Conservation (phyloP, 176 grass and related monocot genomes). For the Elaeis guineensis region DNA sequence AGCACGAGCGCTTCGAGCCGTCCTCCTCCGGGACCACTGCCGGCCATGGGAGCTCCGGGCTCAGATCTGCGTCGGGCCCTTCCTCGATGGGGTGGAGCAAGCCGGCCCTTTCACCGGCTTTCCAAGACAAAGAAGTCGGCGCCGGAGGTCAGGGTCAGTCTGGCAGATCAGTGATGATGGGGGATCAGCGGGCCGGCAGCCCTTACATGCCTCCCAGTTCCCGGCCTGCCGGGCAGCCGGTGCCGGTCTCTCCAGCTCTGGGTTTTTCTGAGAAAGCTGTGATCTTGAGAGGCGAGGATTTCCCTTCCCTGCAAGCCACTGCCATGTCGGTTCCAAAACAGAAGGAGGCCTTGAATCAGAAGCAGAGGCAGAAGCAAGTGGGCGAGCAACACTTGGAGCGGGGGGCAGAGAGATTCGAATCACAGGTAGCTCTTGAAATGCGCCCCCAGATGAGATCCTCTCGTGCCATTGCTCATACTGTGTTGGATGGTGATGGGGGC, state of each 20-base stretch:
- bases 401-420: constrained; percentile 18
- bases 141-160: neutral
- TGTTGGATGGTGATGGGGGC: constrained; percentile 10
- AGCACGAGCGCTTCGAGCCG: constrained; percentile 85
- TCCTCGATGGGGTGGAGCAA: constrained; percentile 74
- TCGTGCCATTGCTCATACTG: constrained; percentile 18
- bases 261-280: constrained; percentile 55
- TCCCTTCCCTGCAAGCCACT: constrained; percentile 74
- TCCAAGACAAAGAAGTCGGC: constrained; percentile 11
- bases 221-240: constrained; percentile 10
- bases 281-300: constrained; percentile 85
- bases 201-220: constrained; percentile 35
- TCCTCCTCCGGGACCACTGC: constrained; percentile 21
- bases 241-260: constrained; percentile 15
- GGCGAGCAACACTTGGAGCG: constrained; percentile 21
- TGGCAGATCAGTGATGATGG: neutral
- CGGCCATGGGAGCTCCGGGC: constrained; percentile 24
- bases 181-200: constrained; percentile 1
- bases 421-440: constrained; percentile 49
- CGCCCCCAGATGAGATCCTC: constrained; percentile 58
- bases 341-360: constrained; percentile 21
- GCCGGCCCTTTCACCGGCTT: constrained; percentile 10
- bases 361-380: constrained; percentile 46
- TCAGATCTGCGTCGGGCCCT: constrained; percentile 38
- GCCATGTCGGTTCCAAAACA: constrained; percentile 32